Percentiles rank a stretch among this genome's conserved stretches.
These are phyloP conservation scores for Sclerotiophoma versabilis DNA, from an alignment of 2,329 filamentous ascomycete species.

Conservation along the genomic window DNA sequence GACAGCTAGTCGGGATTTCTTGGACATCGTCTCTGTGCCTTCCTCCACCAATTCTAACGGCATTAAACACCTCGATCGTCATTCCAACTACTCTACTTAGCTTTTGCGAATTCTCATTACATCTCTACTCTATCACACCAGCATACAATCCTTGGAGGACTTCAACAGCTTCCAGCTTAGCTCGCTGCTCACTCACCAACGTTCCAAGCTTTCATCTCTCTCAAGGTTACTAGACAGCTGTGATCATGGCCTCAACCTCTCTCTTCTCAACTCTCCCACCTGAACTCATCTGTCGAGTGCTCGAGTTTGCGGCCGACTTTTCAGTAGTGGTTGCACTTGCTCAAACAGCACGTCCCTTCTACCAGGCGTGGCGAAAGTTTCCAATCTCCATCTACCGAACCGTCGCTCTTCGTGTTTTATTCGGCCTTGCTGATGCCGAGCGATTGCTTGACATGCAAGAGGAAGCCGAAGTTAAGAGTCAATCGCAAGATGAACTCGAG, in stretches of 20 bases:
- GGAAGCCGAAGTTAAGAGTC: neutral
- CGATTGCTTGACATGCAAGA: neutral
- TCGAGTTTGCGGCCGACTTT: conserved; percentile 23
- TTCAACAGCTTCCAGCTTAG: neutral
- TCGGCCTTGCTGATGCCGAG: neutral
- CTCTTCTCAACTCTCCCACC: conserved; percentile 21
- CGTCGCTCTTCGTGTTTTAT: conserved; percentile 17
- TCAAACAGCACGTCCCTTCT: conserved; percentile 23
- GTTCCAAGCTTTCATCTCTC: neutral
- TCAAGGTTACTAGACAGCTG: neutral
- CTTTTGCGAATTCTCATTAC: neutral
- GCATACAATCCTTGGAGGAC: neutral
- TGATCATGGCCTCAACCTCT: conserved; percentile 11
- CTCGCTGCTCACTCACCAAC: neutral
- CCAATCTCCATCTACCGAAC: conserved; percentile 21
- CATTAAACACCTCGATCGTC: neutral
- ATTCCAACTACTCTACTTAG: neutral
- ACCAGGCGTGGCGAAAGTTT: conserved; percentile 21
- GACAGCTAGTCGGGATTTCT: neutral
- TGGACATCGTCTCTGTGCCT: neutral
- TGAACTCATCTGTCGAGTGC: conserved; percentile 26
- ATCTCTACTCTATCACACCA: neutral
- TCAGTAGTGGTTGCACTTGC: conserved; percentile 25
- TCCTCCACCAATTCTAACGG: no score
- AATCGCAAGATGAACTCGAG: neutral